Conservation (phyloP, 2,329 filamentous ascomycete genomes). For the Xylariaceae sp. region DNA sequence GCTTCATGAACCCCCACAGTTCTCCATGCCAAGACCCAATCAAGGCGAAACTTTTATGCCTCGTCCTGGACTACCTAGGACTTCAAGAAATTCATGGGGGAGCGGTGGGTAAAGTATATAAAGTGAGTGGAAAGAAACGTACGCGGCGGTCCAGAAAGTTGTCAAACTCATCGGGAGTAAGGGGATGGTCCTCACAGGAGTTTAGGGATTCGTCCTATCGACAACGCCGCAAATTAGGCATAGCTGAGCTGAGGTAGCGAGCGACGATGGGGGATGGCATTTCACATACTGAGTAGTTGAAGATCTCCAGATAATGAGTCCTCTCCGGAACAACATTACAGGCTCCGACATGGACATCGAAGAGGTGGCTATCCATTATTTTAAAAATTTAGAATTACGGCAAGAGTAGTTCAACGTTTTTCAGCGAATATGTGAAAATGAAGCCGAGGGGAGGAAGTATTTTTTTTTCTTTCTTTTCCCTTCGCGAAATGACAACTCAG, state of each 20-base stretch:
- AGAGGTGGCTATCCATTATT: slow-evolving; percentile 56
- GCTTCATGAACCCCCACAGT: not conserved
- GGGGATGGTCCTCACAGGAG: slow-evolving; percentile 45
- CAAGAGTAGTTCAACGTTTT: not conserved
- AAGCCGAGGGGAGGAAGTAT: not conserved
- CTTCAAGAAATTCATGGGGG: not conserved
- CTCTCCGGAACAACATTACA: slow-evolving; percentile 46
- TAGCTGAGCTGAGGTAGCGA: not conserved
- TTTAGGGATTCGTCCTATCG: slow-evolving; percentile 46
- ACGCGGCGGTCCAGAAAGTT: slow-evolving; percentile 50
- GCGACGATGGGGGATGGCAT: not conserved
- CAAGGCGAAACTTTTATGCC: not conserved
- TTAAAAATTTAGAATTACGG: not conserved
- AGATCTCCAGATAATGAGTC: slow-evolving; percentile 52
- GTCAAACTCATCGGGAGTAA: slow-evolving; percentile 51
- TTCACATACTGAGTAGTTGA: slow-evolving; percentile 51
- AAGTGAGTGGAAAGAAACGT: slow-evolving; percentile 23
- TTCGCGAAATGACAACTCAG: slow-evolving; percentile 12
- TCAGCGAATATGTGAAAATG: not conserved
- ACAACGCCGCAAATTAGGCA: not conserved
- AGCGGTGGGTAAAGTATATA: not conserved
- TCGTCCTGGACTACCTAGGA: not conserved
- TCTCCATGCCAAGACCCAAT: slow-evolving; percentile 2
- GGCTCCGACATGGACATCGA: slow-evolving; percentile 41
- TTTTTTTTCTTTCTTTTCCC: not conserved